Evolutionary conservation across 257 asterid genomes (phyloP), one percentile per base, ranked within the genome.

Genomic region (Plectranthus barbatus): DNA sequence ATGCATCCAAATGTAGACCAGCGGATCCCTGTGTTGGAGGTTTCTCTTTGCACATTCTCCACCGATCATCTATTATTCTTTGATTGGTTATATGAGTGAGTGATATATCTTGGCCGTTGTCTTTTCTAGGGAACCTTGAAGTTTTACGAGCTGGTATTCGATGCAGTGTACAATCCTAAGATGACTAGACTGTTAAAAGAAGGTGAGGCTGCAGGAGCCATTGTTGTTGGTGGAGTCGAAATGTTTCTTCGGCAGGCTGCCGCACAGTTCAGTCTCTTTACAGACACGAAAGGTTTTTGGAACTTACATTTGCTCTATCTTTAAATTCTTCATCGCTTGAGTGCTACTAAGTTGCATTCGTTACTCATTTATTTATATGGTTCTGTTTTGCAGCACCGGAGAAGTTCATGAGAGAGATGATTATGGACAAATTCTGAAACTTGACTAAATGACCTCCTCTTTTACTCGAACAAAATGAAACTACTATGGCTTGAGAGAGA

Each of bases 181-280:
- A 84, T 66, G 77, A 84, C 83, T 46, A 74, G 74, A 24, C 71
- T 84, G 2, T 9, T 84, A 26, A 71, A 72, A 67, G 86, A 78
- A 60, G 92, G 88, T 20, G 86, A 82, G 74, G 86, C 83, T 59
- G 86, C 83, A 4, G 93, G 89, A 62, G 82, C 87, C 51, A 71
- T 78, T 47, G 66, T 66, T 49, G 93, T 82, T 13, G 76, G 89
- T 56, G 89, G 93, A 49, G 87, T 85, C 13, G 89, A 85, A 77
- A 85, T 85, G 93, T 85, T 85, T 75, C 78, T 85, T 29, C 71
- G 87, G 15, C 93, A 85, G 62, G 93, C 93, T 33, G 73, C 79
- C 14, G 85, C 79, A 4, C 89, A 82, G 64, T 80, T 75, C 78
- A 74, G 74, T 59, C 89, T 85, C 40, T 85, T 85, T 67, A 85